Percentiles rank a stretch among this genome's conserved stretches.
Conservation (phyloP, 257 asterid species). For the Solanum gracilifrons region DNA sequence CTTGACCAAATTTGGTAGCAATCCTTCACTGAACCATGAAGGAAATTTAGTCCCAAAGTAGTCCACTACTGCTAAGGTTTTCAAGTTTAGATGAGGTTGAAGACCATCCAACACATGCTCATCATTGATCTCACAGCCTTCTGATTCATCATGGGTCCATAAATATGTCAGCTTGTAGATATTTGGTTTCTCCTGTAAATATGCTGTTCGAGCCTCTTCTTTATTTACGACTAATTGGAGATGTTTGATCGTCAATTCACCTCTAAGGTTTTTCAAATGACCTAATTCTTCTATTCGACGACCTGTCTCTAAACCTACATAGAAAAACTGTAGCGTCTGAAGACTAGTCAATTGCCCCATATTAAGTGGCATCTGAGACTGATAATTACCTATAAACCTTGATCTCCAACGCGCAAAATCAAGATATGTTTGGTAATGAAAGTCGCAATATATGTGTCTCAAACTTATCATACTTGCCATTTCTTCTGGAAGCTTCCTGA, state of each 20-base stretch:
- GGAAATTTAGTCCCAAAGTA: slow-evolving; percentile 4
- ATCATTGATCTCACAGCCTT: background rate
- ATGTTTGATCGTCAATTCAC: background rate
- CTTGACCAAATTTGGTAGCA: background rate
- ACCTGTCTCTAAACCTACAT: background rate
- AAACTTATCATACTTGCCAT: slow-evolving; percentile 7
- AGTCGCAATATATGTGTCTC: slow-evolving; percentile 7
- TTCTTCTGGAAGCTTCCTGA: background rate
- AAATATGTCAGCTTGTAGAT: background rate
- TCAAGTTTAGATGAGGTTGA: slow-evolving; percentile 7
- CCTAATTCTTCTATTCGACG: slow-evolving; percentile 16
- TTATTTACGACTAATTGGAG: background rate
- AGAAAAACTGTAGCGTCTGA: background rate
- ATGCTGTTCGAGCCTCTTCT: background rate
- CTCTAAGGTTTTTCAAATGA: slow-evolving; percentile 8
- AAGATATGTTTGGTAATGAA: background rate
- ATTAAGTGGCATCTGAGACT: background rate
- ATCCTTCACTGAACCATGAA: slow-evolving; percentile 2
- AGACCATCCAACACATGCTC: slow-evolving; percentile 14
- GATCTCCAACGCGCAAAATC: too few relatives aligned
- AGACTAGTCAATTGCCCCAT: background rate
- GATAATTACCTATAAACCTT: too few relatives aligned
- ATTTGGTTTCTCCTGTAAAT: background rate
- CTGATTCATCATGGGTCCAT: background rate
- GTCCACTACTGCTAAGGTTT: background rate